Base-by-base conservation (phyloP, 768 basidiomycete species). In the Suillus lakei region DNA sequence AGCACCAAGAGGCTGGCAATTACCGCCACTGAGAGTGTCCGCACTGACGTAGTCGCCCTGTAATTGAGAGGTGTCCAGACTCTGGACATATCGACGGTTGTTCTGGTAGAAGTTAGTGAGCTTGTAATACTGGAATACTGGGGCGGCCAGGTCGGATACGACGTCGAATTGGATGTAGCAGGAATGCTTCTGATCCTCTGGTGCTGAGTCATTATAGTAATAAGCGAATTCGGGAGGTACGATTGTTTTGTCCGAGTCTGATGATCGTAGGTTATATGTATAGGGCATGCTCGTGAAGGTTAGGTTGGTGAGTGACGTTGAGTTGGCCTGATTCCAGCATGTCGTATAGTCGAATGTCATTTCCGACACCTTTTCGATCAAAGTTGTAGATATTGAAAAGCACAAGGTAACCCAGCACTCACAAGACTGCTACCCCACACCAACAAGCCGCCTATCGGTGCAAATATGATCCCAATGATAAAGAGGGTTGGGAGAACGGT, bases 21-120 rank as follows among this genome's bases (percentile, higher is more conserved):
- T 89, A 38, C 93, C 87, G 55, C 82, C 78, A 44, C 88, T 78
- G n/a, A 96, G 81, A 61, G 80, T 75, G 28, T 63, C 72, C 18
- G 76, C 60, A 58, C 79, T 84, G 50, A 88, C 86, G 60, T 76
- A 77, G 39, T 90, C 81, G 53, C 98, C 98, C 74, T 88, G 87
- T 62, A 99, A 85, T 76, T 99, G 98, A 69, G 91, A 83, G 15
- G 90, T 84, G 73, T 96, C 87, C 50, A 93, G 79, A 74, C 93
- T 96, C 82, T 96, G 92, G 63, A 99, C 98, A 74, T 99, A 99
- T 74, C 98, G 88, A 39, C 98, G 90, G 76, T 99, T 98, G 77
- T 99, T 99, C 84, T 99, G 97, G 81, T 88, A 99, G 81, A 96
- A 97, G 81, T 96, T 96, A 56, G 93, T 95, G 75, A 94, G 85